Base-by-base conservation (phyloP, 202 grass and related monocot genomes). In the Elaeis oleifera region DNA sequence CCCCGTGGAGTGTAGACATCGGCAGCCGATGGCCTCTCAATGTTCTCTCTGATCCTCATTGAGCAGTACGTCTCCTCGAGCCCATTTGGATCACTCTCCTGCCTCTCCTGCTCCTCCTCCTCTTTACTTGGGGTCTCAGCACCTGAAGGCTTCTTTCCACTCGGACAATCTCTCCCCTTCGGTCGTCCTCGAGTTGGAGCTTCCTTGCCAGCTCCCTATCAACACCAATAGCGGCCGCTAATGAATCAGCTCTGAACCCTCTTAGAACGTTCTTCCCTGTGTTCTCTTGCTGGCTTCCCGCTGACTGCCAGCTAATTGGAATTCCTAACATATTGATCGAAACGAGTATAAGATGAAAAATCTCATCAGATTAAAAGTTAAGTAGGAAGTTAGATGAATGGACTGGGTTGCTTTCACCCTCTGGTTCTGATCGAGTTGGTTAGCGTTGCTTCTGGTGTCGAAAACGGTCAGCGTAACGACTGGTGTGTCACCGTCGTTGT, bases 351-450 rank as follows among this genome's bases (percentile, higher is more conserved):
- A 20, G 23, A 62, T 5, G 26, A 27, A 3, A 4, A 27, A 5
- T 27, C 4, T 27, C 26, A 3, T 27, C 26, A 27, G 26, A 27
- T 27, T 27, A 27, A 3, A 27, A 3, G 3, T 24, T 24, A 27
- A 27, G 26, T 4, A 27, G 4, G 4, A 4, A 1, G 23, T 62
- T 21, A 16, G 16, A 36, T 20, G 9, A 18, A 28, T 16, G 23
- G 4, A 9, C 11, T 28, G 18, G 26, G 26, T 62, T 61, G 23
- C 23, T 28, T 62, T 39, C 49, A 79, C 81, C 60, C 76, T 76
- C 21, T 44, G 68, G 32, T 50, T 80, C 15, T 18, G 60, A 67
- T 85, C 82, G n/a, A 85, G 77, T 23, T 85, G 76, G 72, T 85
- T 77, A 25, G 66, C 72, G 14, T 56, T 76, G 56, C 73, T 85